These are phyloP conservation scores for Lodderomyces metapsilosis DNA, from an alignment of 1,139 yeast genomes.

Conservation along the genomic window DNA sequence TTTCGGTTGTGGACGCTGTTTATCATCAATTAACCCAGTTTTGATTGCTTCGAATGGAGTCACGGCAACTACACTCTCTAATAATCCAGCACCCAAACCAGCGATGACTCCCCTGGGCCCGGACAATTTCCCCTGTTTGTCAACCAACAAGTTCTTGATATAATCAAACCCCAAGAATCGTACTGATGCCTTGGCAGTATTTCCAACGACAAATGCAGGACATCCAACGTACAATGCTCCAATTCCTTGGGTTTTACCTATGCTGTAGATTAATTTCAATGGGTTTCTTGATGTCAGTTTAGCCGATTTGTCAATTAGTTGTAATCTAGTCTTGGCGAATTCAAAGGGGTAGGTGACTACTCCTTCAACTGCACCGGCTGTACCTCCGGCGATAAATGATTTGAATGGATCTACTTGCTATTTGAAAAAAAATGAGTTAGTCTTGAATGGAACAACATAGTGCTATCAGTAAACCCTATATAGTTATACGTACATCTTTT, in stretches of 20 bases:
- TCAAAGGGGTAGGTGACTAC: constrained; percentile 92
- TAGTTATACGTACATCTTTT: background rate
- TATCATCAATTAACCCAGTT: constrained; percentile 93
- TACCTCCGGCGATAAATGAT: constrained; percentile 90
- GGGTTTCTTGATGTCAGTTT: constrained; percentile 70
- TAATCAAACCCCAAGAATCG: constrained; percentile 91
- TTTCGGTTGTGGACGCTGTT: constrained; percentile 69
- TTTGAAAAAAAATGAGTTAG: background rate
- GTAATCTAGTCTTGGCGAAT: constrained; percentile 92
- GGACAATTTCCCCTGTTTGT: constrained; percentile 80
- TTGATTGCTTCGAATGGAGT: constrained; percentile 97
- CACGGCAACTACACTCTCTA: constrained; percentile 89
- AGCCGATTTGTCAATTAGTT: constrained; percentile 69
- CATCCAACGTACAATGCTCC: constrained; percentile 89
- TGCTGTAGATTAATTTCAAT: constrained; percentile 67
- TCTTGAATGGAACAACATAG: background rate
- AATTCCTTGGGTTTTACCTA: constrained; percentile 78
- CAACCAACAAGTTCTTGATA: constrained; percentile 73
- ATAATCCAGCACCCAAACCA: constrained; percentile 92
- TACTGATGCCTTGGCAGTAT: constrained; percentile 92
- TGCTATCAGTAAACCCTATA: too few relatives aligned
- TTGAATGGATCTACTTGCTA: constrained; percentile 52
- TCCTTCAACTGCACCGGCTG: constrained; percentile 95
- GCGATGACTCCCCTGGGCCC: constrained; percentile 92
- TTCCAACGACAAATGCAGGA: constrained; percentile 94